Evolutionary conservation across 495 filamentous ascomycete genomes (phyloP).

Genomic region (Aspergillus campestris): DNA sequence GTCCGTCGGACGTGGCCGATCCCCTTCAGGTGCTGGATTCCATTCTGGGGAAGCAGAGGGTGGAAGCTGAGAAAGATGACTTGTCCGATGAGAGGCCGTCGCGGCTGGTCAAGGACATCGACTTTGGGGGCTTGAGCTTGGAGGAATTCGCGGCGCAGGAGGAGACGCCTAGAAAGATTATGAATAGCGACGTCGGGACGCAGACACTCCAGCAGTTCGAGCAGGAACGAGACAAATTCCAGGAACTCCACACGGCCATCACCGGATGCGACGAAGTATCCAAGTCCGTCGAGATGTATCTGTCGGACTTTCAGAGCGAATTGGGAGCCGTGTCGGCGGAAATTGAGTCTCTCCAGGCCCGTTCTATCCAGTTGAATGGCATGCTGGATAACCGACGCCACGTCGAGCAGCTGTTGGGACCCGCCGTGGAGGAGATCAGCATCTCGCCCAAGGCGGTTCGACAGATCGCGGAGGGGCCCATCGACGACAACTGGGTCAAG

Average conservation of each 20-base stretch:
- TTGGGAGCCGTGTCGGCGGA: conserved; percentile 85
- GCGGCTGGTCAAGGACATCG: conserved; percentile 53
- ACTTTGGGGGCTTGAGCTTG: conserved; percentile 70
- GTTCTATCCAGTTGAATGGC: conserved; percentile 76
- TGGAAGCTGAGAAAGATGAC: conserved; percentile 7
- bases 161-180: conserved; percentile 24
- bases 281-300: conserved; percentile 82
- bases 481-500: conserved; percentile 85
- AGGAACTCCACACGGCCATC: conserved; percentile 87
- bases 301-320: conserved; percentile 88
- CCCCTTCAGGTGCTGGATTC: conserved; percentile 63
- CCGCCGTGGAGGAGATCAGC: conserved; percentile 84
- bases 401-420: conserved; percentile 82
- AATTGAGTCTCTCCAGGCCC: conserved; percentile 84
- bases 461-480: conserved; percentile 75
- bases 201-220: conserved; percentile 79
- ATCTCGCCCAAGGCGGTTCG: conserved; percentile 74
- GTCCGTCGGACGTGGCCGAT: conserved; percentile 51
- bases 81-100: conserved; percentile 26
- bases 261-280: conserved; percentile 86
- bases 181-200: conserved; percentile 44
- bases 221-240: conserved; percentile 76
- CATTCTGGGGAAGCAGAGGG: conserved; percentile 54
- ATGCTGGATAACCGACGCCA: conserved; percentile 80
- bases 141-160: conserved; percentile 55